A percentile compares a stretch with the other conserved stretches of the same genome.
Evolutionary conservation across 345 rosid species (phyloP).

Genomic region (Hirschfeldia incana): DNA sequence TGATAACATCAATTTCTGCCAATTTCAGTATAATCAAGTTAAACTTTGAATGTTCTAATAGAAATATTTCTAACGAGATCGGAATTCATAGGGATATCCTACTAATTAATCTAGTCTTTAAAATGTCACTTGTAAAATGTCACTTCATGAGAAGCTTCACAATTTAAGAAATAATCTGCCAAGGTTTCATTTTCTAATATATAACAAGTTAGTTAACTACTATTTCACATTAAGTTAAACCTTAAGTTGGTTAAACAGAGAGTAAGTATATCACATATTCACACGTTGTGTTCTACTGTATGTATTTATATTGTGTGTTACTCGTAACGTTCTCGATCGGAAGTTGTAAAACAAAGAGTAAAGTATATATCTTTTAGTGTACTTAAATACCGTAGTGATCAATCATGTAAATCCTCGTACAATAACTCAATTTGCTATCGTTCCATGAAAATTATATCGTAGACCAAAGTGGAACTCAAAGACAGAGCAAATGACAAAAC

Average conservation of each 20-base stretch:
- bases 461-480: constrained; percentile 37
- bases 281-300: not conserved
- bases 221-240: not conserved
- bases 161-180: not conserved
- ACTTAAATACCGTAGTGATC: not conserved
- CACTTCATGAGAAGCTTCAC: not conserved
- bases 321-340: not conserved
- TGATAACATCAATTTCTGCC: not conserved
- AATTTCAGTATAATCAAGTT: not conserved
- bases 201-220: not conserved
- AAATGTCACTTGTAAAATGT: not conserved
- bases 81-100: not conserved
- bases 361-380: not conserved
- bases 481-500: constrained; percentile 23
- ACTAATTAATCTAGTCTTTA: not conserved
- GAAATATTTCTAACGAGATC: not conserved
- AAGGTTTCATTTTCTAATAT: not conserved
- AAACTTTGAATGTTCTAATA: not conserved
- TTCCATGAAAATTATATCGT: not conserved
- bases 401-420: not conserved
- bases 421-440: not conserved
- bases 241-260: not conserved
- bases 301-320: not conserved
- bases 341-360: not conserved
- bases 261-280: not conserved